phyloP scores from a whole-genome alignment of 768 basidiomycete species.

The Pleurotus eryngii region DNA sequence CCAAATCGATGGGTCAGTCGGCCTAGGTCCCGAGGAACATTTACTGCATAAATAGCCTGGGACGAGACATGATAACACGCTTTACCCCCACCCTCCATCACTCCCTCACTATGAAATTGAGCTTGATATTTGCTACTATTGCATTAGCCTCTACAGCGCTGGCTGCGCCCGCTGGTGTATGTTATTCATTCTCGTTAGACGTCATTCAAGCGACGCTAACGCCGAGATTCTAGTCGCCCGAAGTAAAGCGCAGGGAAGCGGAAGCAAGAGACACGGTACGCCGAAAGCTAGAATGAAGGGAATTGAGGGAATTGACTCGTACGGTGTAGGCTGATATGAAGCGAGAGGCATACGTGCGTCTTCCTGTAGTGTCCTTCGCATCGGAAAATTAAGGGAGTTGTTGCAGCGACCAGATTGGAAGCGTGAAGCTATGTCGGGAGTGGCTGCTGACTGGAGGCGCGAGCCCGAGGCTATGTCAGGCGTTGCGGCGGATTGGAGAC shows the following conservation, averaged over 20 bases:
- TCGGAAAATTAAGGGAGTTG: not conserved
- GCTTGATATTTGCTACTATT: not conserved
- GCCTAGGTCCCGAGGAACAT: conserved; percentile 9
- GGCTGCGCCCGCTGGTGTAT: not conserved
- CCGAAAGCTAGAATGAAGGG: not conserved
- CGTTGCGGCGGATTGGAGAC: not conserved
- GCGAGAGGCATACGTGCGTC: not conserved
- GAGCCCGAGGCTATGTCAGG: not conserved
- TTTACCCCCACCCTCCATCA: not conserved
- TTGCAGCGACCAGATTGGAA: not conserved
- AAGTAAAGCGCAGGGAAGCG: not conserved
- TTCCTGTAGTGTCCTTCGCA: not conserved
- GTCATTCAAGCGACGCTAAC: not conserved
- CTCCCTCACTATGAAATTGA: conserved; percentile 1
- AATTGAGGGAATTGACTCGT: not conserved
- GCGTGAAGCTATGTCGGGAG: not conserved
- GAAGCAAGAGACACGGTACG: conserved; percentile 6
- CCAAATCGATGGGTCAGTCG: conserved; percentile 7
- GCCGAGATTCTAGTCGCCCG: not conserved
- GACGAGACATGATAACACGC: not conserved
- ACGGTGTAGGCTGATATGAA: not conserved
- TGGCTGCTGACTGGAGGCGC: not conserved
- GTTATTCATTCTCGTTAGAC: not conserved
- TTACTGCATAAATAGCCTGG: conserved; percentile 6
- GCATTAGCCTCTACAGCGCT: not conserved